Evolutionary conservation across 2,329 filamentous ascomycete genomes (phyloP), one percentile per base, ranked within the genome.

Genomic region (Ophiognomonia clavigignenti-juglandacearum): DNA sequence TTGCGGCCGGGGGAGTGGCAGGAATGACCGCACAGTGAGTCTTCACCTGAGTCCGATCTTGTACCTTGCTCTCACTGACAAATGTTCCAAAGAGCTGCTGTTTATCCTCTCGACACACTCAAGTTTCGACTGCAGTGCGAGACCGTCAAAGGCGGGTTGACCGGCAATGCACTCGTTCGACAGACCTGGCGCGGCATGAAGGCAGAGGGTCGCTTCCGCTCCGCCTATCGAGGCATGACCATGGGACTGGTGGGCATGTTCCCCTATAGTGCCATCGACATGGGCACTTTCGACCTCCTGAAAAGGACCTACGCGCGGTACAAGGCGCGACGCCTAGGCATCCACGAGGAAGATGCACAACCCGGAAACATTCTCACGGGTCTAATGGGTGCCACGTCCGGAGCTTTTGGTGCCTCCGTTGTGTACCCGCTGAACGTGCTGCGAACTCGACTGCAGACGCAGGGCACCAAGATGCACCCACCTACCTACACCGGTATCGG

Each of bases 181-280:
- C 82, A 86, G 40, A 97, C 92, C 1, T 88, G 88, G 3, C 77
- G 80, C 62, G 95, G 90, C 64, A 96, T 98, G 85, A 89, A 84
- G 73, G 77, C 75, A 34, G 79, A 83, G 50, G 86, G 88, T 49
- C 88, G 88, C 19, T 56, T 91, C 23, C 73, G 79, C 26, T 77
- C 87, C 6, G 92, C 90, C 53, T 98, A 97, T 65, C 88, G 92
- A 45, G 93, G 93, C 34, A 77, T 98, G 27, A 91, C 90, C 0
- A 93, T 97, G 80, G 93, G 93, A 14, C 76, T 98, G 4, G 71
- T 96, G 42, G 93, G 93, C 63, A 96, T 97, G 83, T 98, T 98
- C 59, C 93, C 93, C 0, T 98, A 97, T 65, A 92, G 90, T 35
- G 93, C 93, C 41, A 95, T 98, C 61, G 93, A 98, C 62, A 85